Evolutionary conservation across 768 basidiomycete genomes (phyloP), one percentile per base, ranked within the genome.

Genomic region (Pleurotus tuber-regium): DNA sequence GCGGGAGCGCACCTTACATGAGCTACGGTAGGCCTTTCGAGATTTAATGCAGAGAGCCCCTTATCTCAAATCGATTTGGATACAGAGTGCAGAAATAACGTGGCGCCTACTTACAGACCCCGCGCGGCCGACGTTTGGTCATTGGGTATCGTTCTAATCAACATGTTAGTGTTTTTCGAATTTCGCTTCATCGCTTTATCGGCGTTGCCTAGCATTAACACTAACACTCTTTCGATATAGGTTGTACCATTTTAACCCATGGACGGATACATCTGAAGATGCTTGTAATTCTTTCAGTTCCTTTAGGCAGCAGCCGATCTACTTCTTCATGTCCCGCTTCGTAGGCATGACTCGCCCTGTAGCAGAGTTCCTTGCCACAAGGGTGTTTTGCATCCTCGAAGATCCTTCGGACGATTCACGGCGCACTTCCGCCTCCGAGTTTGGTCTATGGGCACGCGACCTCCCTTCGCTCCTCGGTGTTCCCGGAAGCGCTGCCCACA

Each of bases 61-160:
- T 49, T 25, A 52, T 52, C 19, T 48, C 57, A 51, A 54, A 55
- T 60, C 52, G 57, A 24, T 47, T 53, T 46, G 43, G 51, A 33
- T 60, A 48, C 61, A 93, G 96, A 98, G 76, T 98, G 97, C 72
- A 87, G 96, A 67, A 98, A 98, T 76, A 97, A 98, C 69, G 78
- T 94, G 58, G 90, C 89, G 24, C 95, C 97, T 56, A 90, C 89
- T 43, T 99, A 99, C 75, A 81, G 82, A 57, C 94, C 96, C 55
- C 89, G 88, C 61, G 90, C 91, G 52, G 97, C 97, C 55, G 96
- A 99, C 70, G 93, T 99, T 49, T 99, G 93, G 96, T 98, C 96
- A 21, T 79, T 99, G 60, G 96, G 96, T 56, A 97, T 99, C 66
- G 97, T 99, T 58, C 83, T 99, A 61, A 92, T 99, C 79, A 99